Evolutionary conservation across 106 monocot species (phyloP).

Genomic region (Dendrobium chrysotoxum): DNA sequence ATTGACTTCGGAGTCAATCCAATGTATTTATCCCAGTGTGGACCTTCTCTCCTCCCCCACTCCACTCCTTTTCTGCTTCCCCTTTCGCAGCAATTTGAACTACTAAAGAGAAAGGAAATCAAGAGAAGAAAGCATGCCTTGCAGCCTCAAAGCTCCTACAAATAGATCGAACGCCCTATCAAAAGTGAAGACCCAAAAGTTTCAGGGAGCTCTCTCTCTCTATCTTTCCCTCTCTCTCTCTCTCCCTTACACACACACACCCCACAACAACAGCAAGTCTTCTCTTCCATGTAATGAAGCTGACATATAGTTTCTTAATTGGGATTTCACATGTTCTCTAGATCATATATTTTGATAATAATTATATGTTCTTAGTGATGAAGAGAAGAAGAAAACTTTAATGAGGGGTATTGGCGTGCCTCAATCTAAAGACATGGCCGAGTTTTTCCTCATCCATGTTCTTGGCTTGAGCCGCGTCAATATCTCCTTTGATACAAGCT

Average conservation of each 20-base stretch:
- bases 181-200: neutral
- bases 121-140: neutral
- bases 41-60: neutral
- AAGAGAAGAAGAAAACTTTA: neutral
- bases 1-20: neutral
- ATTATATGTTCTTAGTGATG: neutral
- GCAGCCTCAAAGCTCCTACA: neutral
- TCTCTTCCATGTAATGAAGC: too few relatives aligned
- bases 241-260: neutral
- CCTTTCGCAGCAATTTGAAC: neutral
- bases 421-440: conserved; percentile 16
- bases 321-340: neutral
- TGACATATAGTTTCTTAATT: neutral
- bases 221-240: neutral
- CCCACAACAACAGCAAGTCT: too few relatives aligned
- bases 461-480: conserved; percentile 20
- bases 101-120: neutral
- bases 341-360: too few relatives aligned
- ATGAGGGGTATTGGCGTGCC: conserved; percentile 13
- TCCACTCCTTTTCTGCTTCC: neutral
- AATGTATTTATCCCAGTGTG: neutral
- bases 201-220: conserved; percentile 1
- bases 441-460: neutral
- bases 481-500: conserved; percentile 2
- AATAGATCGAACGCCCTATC: neutral